Base-by-base conservation (phyloP, 2,329 filamentous ascomycete species). In the Pezicula rhizophila region DNA sequence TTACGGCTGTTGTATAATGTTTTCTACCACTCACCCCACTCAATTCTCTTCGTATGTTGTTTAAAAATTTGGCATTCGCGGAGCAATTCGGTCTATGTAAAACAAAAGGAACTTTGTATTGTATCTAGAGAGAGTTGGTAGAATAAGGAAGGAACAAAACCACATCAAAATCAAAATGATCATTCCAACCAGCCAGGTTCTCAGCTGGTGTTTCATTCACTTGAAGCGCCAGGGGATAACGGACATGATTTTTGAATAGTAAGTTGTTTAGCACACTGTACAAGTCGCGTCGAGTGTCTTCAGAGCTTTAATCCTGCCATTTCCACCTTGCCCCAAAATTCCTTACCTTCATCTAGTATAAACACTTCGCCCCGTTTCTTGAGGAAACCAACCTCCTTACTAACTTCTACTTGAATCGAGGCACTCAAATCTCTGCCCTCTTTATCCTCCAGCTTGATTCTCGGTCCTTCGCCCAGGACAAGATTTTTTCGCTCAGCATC, bases 91-190 rank as follows among this genome's bases (percentile, higher is more conserved):
- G 52, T 57, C 46, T 55, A 31, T 55, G 52, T 54, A 42, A 23
- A 42, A 26, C 25, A 42, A 42, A 42, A 42, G 40, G 18, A 42
- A 11, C 23, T 8, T 25, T 42, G 20, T 42, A 26, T 42, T 38
- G 25, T 26, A 42, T 25, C 20, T 52, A 52, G 48, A 52, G 46
- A 52, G 26, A 25, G 49, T 39, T 47, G 49, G 35, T 48, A 52
- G 43, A 52, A 46, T 33, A 57, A 59, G 56, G 60, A 50, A 58
- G 54, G 60, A 62, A 58, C 52, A 58, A 58, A 58, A 59, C 56
- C 49, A 57, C 46, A 17, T 50, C 38, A 54, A 59, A 59, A 55
- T 10, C 8, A 26, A 42, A 26, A 25, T 25, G 25, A n/a, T 5
- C n/a, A 12, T 38, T 38, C 14, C 8, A 15, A 20, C 14, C 5